These are phyloP conservation scores for Candida michaelii DNA, from an alignment of 805 yeast species.

Conservation along the genomic window DNA sequence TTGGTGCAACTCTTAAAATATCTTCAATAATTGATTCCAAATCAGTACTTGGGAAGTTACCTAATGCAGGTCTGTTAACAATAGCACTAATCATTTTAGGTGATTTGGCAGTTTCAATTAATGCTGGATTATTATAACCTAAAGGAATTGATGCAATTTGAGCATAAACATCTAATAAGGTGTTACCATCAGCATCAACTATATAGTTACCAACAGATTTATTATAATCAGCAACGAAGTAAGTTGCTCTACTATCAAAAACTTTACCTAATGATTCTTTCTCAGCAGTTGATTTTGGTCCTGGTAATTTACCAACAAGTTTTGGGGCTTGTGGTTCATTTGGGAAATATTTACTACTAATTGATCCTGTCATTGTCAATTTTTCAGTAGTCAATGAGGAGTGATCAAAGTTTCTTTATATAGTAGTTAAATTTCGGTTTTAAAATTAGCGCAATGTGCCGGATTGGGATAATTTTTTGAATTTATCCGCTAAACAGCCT, in stretches of 20 bases:
- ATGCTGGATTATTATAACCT: conserved; percentile 82
- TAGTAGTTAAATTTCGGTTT: background rate
- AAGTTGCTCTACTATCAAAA: conserved; percentile 70
- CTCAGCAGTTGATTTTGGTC: conserved; percentile 62
- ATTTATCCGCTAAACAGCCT: background rate
- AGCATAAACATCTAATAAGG: conserved; percentile 70
- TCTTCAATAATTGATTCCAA: conserved; percentile 54
- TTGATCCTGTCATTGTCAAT: conserved; percentile 26
- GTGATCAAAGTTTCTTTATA: background rate
- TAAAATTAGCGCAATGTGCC: background rate
- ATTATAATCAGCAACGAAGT: conserved; percentile 73
- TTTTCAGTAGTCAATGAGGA: background rate
- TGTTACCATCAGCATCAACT: conserved; percentile 78
- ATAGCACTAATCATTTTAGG: conserved; percentile 71
- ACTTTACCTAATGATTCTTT: conserved; percentile 57
- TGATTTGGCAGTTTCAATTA: conserved; percentile 65
- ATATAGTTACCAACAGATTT: conserved; percentile 79
- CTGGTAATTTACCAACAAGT: conserved; percentile 68
- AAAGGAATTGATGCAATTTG: conserved; percentile 84
- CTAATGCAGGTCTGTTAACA: conserved; percentile 82
- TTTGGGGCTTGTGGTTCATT: conserved; percentile 74
- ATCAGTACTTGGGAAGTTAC: conserved; percentile 75
- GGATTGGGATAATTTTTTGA: background rate
- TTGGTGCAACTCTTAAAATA: conserved; percentile 68
- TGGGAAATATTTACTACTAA: conserved; percentile 65